A percentile compares a stretch with the other conserved stretches of the same genome.
Evolutionary conservation across 352 stramenopile species (phyloP).

Genomic region (Globisporangium takayamanum): DNA sequence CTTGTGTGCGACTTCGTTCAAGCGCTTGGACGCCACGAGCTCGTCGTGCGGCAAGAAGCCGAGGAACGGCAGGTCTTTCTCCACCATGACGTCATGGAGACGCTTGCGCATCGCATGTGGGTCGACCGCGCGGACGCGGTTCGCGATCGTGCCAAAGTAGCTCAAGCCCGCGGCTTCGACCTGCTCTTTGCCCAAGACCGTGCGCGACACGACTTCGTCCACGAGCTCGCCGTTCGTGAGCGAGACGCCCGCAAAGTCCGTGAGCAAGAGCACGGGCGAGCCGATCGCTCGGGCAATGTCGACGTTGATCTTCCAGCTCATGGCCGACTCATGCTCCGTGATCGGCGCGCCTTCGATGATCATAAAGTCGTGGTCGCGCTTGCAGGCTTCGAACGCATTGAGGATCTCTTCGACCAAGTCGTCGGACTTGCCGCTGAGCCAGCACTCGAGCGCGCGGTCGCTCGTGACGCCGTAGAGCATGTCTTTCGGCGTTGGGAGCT

Average conservation of each 20-base stretch:
- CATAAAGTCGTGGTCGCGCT: constrained; percentile 72
- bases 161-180: constrained; percentile 48
- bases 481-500: constrained; percentile 31
- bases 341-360: constrained; percentile 75
- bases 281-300: constrained; percentile 71
- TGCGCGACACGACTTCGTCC: constrained; percentile 52
- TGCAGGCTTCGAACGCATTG: constrained; percentile 44
- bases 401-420: constrained; percentile 68
- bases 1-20: constrained; percentile 70
- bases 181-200: constrained; percentile 50
- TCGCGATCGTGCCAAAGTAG: constrained; percentile 71
- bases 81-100: constrained; percentile 25
- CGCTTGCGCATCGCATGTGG: constrained; percentile 26
- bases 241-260: constrained; percentile 35
- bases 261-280: constrained; percentile 51
- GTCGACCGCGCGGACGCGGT: constrained; percentile 45
- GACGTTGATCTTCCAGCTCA: constrained; percentile 78
- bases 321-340: constrained; percentile 53
- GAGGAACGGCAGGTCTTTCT: constrained; percentile 49
- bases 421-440: constrained; percentile 53
- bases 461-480: constrained; percentile 59
- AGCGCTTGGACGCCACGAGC: constrained; percentile 66
- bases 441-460: constrained; percentile 39
- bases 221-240: constrained; percentile 25
- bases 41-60: constrained; percentile 61